Percentiles rank a stretch among this genome's conserved stretches.
Evolutionary conservation across 2,329 filamentous ascomycete genomes (phyloP).

Genomic region (Onygena corvina): DNA sequence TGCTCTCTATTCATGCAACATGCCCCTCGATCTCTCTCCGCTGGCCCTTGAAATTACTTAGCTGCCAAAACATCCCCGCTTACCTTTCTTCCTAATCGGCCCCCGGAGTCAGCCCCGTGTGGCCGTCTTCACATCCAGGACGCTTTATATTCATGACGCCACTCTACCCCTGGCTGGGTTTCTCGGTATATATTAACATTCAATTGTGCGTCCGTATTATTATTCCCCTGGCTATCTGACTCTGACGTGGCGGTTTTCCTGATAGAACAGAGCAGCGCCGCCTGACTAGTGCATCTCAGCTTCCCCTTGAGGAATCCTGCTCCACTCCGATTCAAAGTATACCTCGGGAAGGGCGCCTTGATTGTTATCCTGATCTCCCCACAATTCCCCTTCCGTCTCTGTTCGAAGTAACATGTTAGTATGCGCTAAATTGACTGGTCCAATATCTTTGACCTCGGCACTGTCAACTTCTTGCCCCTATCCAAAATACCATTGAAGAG

Average conservation of each 20-base stretch:
- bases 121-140: neutral
- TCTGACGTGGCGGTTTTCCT: constrained; percentile 6
- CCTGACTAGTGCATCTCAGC: neutral
- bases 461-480: too few species aligned
- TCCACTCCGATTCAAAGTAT: too few species aligned
- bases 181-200: neutral
- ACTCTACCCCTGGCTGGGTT: neutral
- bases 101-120: neutral
- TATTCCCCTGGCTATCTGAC: neutral
- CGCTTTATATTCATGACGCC: neutral
- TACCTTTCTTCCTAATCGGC: too few species aligned
- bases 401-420: too few species aligned
- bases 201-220: neutral
- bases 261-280: neutral
- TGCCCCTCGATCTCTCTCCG: neutral
- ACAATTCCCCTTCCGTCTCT: too few species aligned
- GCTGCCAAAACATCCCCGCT: neutral
- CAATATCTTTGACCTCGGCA: too few species aligned
- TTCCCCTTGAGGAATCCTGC: too few species aligned
- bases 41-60: neutral
- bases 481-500: too few species aligned
- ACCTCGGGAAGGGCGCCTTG: too few species aligned
- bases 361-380: too few species aligned
- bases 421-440: too few species aligned
- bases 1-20: neutral